Evolutionary conservation across 129 eudicot species (phyloP).

Genomic region (Tagetes erecta): DNA sequence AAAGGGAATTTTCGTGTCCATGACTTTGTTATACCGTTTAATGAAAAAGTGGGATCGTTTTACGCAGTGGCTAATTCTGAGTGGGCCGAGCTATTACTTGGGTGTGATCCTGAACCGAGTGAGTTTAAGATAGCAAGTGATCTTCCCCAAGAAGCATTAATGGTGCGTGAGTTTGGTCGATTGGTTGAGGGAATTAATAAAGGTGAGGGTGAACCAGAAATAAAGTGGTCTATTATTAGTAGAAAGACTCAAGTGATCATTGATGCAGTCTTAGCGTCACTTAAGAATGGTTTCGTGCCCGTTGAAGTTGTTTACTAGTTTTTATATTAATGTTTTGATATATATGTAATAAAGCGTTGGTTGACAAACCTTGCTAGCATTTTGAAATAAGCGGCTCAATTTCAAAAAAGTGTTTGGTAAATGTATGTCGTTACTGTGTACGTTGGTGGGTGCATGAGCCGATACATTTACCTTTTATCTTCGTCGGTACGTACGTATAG

Average conservation of each 20-base stretch:
- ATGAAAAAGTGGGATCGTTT: slow-evolving; percentile 50
- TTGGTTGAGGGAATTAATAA: slow-evolving; percentile 42
- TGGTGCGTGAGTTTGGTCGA: slow-evolving; percentile 63
- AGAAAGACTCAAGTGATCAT: slow-evolving; percentile 58
- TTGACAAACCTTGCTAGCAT: neutral
- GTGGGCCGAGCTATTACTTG: slow-evolving; percentile 41
- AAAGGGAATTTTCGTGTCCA: slow-evolving; percentile 55
- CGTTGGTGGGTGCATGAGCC: no score
- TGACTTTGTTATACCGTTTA: slow-evolving; percentile 57
- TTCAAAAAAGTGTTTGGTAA: no score
- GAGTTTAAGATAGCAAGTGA: slow-evolving; percentile 37
- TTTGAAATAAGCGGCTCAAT: no score
- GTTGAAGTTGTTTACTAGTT: slow-evolving; percentile 47
- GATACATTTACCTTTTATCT: no score
- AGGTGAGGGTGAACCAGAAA: slow-evolving; percentile 41
- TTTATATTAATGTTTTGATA: neutral
- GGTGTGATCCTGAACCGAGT: slow-evolving; percentile 44
- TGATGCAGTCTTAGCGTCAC: slow-evolving; percentile 65
- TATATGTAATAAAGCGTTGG: neutral
- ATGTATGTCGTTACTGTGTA: no score
- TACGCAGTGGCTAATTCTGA: slow-evolving; percentile 35
- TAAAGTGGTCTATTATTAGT: slow-evolving; percentile 54
- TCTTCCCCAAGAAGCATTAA: slow-evolving; percentile 62
- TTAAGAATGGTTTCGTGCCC: slow-evolving; percentile 46
- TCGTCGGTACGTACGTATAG: no score